phyloP scores from a whole-genome alignment of 1,284 basidiomycete species.

The Crepidotus sp. region DNA sequence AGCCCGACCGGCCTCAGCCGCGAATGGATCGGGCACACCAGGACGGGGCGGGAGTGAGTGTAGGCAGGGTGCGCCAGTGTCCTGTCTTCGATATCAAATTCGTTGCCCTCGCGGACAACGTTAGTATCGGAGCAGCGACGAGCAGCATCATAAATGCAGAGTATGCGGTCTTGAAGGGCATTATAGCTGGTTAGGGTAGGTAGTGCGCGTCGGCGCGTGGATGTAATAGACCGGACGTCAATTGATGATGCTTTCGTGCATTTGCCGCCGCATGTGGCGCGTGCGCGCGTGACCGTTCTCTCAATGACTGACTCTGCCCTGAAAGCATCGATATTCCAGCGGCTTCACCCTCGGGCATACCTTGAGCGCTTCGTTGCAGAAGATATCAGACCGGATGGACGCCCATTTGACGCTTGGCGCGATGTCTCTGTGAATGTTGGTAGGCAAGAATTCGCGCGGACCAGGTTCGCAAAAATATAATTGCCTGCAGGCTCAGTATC shows the following conservation, averaged over 20 bases:
- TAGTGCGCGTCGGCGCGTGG: not conserved
- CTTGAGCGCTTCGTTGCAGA: constrained; percentile 72
- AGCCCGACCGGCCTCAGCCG: constrained; percentile 90
- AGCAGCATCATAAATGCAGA: constrained; percentile 98
- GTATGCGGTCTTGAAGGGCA: constrained; percentile 80
- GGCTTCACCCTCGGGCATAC: constrained; percentile 75
- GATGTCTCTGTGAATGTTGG: constrained; percentile 66
- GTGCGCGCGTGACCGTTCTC: constrained; percentile 2
- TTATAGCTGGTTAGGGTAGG: constrained; percentile 32
- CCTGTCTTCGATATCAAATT: constrained; percentile 94
- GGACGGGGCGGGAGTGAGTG: constrained; percentile 86
- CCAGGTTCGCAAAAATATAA: not conserved
- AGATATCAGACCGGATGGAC: constrained; percentile 67
- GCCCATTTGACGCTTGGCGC: constrained; percentile 54
- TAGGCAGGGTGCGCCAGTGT: constrained; percentile 88
- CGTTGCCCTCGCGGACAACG: constrained; percentile 91
- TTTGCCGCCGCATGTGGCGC: not conserved
- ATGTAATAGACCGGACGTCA: too few relatives aligned
- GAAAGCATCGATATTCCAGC: constrained; percentile 69
- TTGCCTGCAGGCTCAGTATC: constrained; percentile 64
- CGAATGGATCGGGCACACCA: constrained; percentile 87
- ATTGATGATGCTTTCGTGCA: too few relatives aligned
- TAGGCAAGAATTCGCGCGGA: constrained; percentile 30
- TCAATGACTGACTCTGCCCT: constrained; percentile 23
- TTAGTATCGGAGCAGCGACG: constrained; percentile 94